phyloP scores from a whole-genome alignment of 2,329 filamentous ascomycete species.

The Colletotrichum navitas region DNA sequence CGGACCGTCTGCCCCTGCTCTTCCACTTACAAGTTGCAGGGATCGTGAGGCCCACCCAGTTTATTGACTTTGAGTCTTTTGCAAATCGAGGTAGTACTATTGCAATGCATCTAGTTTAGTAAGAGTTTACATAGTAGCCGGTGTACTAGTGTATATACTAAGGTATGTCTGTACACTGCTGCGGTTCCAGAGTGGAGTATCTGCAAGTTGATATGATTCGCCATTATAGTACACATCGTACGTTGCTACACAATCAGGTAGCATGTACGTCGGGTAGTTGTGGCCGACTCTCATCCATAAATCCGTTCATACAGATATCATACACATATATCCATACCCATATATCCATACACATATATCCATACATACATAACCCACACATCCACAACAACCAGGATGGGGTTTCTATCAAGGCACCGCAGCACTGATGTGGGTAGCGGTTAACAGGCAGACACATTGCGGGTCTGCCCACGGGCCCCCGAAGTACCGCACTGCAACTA shows the following conservation, averaged over 20 bases:
- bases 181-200: conserved; percentile 25
- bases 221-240: neutral
- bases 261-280: too few relatives aligned
- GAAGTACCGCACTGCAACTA: too few relatives aligned
- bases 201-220: conserved; percentile 12
- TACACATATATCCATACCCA: neutral
- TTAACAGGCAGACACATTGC: too few relatives aligned
- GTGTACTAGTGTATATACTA: too few relatives aligned
- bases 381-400: neutral
- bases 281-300: neutral
- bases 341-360: neutral
- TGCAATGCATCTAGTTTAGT: too few relatives aligned
- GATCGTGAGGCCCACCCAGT: conserved; percentile 2
- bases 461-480: too few relatives aligned
- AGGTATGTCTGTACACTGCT: neutral
- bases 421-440: too few relatives aligned
- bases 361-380: neutral
- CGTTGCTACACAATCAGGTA: too few relatives aligned
- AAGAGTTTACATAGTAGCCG: too few relatives aligned
- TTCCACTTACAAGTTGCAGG: conserved; percentile 20
- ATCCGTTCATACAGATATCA: neutral
- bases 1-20: neutral
- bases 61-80: neutral
- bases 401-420: neutral
- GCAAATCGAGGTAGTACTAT: too few relatives aligned